A percentile compares a stretch with the other conserved stretches of the same genome.
phyloP scores from a whole-genome alignment of 352 stramenopile genomes.

The Pythium grandisporangium region DNA sequence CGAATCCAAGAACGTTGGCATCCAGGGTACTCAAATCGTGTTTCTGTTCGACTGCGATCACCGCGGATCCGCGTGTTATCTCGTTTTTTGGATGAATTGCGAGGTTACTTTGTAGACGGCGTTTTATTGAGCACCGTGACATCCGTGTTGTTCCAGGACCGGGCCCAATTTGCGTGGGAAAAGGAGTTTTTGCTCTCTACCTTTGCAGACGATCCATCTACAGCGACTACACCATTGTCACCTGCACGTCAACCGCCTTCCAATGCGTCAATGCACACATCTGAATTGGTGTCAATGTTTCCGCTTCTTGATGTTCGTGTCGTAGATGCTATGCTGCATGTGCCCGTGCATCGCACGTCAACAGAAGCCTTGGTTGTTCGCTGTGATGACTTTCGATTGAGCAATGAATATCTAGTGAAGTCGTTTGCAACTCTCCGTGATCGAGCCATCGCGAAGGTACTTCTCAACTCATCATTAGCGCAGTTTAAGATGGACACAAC shows the following conservation, averaged over 20 bases:
- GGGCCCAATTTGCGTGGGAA: conserved; percentile 59
- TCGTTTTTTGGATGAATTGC: conserved; percentile 73
- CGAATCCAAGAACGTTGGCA: conserved; percentile 76
- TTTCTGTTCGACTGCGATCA: conserved; percentile 63
- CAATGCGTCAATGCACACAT: conserved; percentile 4
- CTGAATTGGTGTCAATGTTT: conserved; percentile 78
- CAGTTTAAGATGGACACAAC: conserved; percentile 59
- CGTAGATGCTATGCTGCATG: conserved; percentile 58
- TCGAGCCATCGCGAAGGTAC: conserved; percentile 69
- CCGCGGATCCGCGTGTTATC: conserved; percentile 77
- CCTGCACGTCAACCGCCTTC: no score
- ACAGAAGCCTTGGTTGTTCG: conserved; percentile 62
- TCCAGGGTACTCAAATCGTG: conserved; percentile 67
- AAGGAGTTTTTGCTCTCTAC: conserved; percentile 55
- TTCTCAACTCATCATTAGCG: conserved; percentile 76
- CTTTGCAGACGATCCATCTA: conserved; percentile 8
- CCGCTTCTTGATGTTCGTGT: conserved; percentile 63
- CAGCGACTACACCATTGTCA: conserved; percentile 4
- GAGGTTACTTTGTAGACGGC: conserved; percentile 63
- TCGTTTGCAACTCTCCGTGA: conserved; percentile 64
- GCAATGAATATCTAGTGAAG: conserved; percentile 52
- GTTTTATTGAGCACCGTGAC: conserved; percentile 52
- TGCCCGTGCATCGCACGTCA: conserved; percentile 73
- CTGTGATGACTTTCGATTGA: conserved; percentile 53
- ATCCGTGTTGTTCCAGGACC: conserved; percentile 47